Evolutionary conservation across 2,329 filamentous ascomycete species (phyloP).

Genomic region (Kalmusia sp.): DNA sequence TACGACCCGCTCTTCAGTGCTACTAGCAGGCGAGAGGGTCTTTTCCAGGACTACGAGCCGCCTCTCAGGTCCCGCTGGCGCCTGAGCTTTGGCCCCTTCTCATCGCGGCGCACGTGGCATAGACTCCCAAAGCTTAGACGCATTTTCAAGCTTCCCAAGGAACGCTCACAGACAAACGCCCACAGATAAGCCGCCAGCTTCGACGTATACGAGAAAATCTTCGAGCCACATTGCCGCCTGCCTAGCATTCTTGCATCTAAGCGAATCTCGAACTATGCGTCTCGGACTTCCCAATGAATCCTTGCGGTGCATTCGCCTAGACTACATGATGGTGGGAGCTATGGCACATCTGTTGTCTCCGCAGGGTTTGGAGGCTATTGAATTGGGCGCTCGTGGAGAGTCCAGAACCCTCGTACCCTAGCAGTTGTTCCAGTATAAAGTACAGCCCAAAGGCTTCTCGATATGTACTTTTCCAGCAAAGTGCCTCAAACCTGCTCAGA

Average conservation of each 20-base stretch:
- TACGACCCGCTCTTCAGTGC: not conserved
- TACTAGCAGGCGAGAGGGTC: not conserved
- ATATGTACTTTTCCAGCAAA: constrained; percentile 3
- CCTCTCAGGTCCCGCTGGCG: not conserved
- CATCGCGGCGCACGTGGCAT: constrained; percentile 1
- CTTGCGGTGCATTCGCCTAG: not conserved
- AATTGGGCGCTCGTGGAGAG: not conserved
- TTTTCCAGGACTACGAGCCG: not conserved
- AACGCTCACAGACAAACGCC: not conserved
- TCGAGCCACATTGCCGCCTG: constrained; percentile 5
- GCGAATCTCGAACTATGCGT: not conserved
- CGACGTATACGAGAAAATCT: not conserved
- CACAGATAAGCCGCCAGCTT: not conserved
- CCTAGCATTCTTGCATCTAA: not conserved
- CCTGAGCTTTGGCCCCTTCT: not conserved
- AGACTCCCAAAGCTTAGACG: constrained; percentile 2
- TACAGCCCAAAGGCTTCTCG: constrained; percentile 1
- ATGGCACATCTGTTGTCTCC: not conserved
- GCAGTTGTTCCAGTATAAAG: constrained; percentile 13
- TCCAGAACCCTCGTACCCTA: not conserved
- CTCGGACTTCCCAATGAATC: not conserved
- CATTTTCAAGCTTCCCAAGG: constrained; percentile 1
- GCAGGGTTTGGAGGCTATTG: not conserved
- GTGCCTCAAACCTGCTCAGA: constrained; percentile 14
- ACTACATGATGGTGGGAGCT: not conserved